Conservation (phyloP, 257 asterid species). For the Dorcoceras hygrometricum region DNA sequence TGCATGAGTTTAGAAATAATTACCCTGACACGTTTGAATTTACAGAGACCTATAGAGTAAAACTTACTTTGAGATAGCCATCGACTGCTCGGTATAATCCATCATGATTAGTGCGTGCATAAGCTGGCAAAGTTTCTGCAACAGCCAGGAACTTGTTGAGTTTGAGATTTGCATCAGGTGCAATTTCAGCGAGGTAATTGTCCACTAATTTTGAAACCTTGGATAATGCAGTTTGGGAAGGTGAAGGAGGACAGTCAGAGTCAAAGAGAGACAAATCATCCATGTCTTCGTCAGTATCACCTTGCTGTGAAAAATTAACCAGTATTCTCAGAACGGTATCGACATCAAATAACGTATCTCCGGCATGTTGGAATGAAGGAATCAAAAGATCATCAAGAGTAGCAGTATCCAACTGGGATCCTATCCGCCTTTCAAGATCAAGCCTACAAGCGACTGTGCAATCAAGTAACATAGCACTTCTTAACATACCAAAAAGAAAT, state of each 20-base stretch:
- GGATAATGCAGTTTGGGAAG: slow-evolving; percentile 73
- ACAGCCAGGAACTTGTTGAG: slow-evolving; percentile 71
- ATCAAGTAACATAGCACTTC: slow-evolving; percentile 79
- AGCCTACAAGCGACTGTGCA: slow-evolving; percentile 68
- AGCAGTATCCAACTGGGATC: slow-evolving; percentile 71
- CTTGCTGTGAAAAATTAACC: slow-evolving; percentile 76
- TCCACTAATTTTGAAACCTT: slow-evolving; percentile 86
- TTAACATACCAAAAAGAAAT: slow-evolving; percentile 71
- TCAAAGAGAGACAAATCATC: slow-evolving; percentile 76
- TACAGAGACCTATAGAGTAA: not conserved
- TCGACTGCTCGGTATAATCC: slow-evolving; percentile 83
- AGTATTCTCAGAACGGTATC: slow-evolving; percentile 82
- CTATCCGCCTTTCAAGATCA: slow-evolving; percentile 86
- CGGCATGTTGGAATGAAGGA: slow-evolving; percentile 71
- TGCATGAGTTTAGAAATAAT: too few species aligned
- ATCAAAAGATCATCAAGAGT: slow-evolving; percentile 85
- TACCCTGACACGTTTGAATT: too few species aligned
- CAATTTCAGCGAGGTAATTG: slow-evolving; percentile 80
- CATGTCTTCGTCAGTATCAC: slow-evolving; percentile 74
- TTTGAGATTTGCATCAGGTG: slow-evolving; percentile 85
- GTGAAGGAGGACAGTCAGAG: slow-evolving; percentile 62
- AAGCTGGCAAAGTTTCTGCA: slow-evolving; percentile 76
- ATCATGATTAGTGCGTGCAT: slow-evolving; percentile 75
- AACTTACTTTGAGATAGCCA: slow-evolving; percentile 82
- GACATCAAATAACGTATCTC: slow-evolving; percentile 83